Evolutionary conservation across 2,329 filamentous ascomycete species (phyloP), one percentile per base, ranked within the genome.

Genomic region (Bimuria novae-zelandiae): DNA sequence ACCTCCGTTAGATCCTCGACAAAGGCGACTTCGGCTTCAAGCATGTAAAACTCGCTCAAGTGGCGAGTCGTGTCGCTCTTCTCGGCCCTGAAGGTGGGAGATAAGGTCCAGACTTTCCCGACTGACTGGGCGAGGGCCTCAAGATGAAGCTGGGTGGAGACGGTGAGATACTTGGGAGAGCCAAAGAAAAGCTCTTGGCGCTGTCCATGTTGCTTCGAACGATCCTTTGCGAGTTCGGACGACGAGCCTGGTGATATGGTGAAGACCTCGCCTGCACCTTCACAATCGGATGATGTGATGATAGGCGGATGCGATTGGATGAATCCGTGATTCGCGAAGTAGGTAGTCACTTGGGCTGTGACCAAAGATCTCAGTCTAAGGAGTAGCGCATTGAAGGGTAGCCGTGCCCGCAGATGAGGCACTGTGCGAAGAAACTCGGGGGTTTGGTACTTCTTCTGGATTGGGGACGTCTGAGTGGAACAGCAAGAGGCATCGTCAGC

Each of bases 1-100:
- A 99, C 80, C 22, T 82, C 78, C 25, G 82, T 77, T 60, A 96
- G 79, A 58, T 85, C 78, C 41, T 89, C 81, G 36, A 88, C 83
- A 71, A 96, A 96, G 65, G 86, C 88, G 70, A 92, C 79, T 74
- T 99, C 94, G 14, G 88, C 92, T 75, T 99, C 94, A 2, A 99
- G 83, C 94, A 99, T 97, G 76, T 97, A 97, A 68, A 99, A 97
- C 70, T 99, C 94, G 77, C 91, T 96, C 56, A 99, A 80, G 75
- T 99, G 94, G 23, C 94, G 86, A 5, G 92, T 87, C 0, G 94
- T 97, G 68, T 97, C 92, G 74, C 92, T 97, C 57, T 72, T 73
- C 36, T 73, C 94, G 3, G 94, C 94, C 32, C 94, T 86, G 70
- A 99, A 99, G 0, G 92, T 95, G 2, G 94, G 94, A 4, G 92